These are phyloP conservation scores for Panaeolus papilionaceus DNA, from an alignment of 768 basidiomycete species.

Conservation along the genomic window DNA sequence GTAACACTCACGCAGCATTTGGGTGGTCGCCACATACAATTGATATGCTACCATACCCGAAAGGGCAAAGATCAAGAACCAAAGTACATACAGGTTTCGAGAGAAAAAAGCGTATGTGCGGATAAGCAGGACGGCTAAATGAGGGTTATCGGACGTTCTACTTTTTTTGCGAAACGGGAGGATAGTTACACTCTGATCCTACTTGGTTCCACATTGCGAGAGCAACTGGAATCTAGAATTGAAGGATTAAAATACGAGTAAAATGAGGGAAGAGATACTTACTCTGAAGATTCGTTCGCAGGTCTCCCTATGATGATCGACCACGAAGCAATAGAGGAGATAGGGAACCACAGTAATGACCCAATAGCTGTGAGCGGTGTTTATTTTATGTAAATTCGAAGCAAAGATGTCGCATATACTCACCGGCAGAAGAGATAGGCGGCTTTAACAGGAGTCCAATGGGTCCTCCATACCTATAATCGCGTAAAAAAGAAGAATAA, in stretches of 20 bases:
- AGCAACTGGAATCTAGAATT: constrained; percentile 72
- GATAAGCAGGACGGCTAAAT: constrained; percentile 76
- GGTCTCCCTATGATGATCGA: constrained; percentile 65
- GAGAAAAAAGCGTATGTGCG: constrained; percentile 90
- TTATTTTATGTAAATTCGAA: constrained; percentile 29
- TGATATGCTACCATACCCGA: constrained; percentile 82
- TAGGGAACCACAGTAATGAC: constrained; percentile 83
- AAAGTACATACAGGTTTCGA: constrained; percentile 70
- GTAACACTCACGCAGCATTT: constrained; percentile 66
- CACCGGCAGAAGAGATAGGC: constrained; percentile 87
- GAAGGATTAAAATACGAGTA: constrained; percentile 18
- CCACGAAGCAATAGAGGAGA: constrained; percentile 76
- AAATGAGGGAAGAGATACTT: constrained; percentile 18
- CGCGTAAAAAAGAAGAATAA: constrained; percentile 29
- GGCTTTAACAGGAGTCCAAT: constrained; percentile 84
- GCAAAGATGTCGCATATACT: constrained; percentile 36
- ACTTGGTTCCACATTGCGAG: constrained; percentile 91
- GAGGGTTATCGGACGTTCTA: constrained; percentile 24
- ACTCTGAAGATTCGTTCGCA: constrained; percentile 79
- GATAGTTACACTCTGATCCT: constrained; percentile 70
- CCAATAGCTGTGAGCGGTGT: constrained; percentile 65
- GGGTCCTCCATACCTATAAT: constrained; percentile 77
- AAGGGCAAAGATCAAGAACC: constrained; percentile 67
- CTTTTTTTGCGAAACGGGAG: constrained; percentile 15
- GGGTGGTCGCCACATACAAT: constrained; percentile 77